Conservation (phyloP, 371 early-diverging fungal genomes). For the Globomyces sp. region DNA sequence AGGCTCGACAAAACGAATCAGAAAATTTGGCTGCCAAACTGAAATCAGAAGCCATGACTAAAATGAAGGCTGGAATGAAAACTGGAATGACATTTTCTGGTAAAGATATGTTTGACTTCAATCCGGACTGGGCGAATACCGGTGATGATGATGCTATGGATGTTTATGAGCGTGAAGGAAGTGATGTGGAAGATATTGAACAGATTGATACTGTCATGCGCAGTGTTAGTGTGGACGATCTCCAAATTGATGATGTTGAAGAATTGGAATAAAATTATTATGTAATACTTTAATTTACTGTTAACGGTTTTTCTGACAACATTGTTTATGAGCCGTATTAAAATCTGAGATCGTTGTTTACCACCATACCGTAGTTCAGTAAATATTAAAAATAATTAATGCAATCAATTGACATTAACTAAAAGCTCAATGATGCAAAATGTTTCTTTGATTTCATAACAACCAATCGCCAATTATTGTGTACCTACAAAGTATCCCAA, state of each 20-base stretch:
- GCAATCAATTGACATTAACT: no score
- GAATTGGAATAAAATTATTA: neutral
- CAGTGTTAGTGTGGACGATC: slow-evolving; percentile 8
- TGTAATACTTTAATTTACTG: no score
- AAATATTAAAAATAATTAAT: no score
- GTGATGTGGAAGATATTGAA: slow-evolving; percentile 35
- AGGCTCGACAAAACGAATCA: slow-evolving; percentile 70
- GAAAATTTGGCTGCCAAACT: slow-evolving; percentile 65
- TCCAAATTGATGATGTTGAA: slow-evolving; percentile 9
- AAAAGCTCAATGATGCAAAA: no score
- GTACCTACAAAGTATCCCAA: no score
- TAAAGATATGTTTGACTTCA: slow-evolving; percentile 96
- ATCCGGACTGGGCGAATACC: slow-evolving; percentile 82
- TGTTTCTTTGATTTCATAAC: no score
- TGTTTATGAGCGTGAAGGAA: slow-evolving; percentile 36
- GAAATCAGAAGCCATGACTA: slow-evolving; percentile 85
- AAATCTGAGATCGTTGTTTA: no score
- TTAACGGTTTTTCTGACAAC: neutral
- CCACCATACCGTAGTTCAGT: no score
- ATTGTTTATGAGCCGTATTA: slow-evolving; percentile 21
- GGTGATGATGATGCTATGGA: slow-evolving; percentile 69
- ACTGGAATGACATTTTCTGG: slow-evolving; percentile 86
- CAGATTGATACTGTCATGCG: slow-evolving; percentile 9
- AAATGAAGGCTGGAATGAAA: slow-evolving; percentile 74
- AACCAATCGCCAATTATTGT: no score